These are phyloP conservation scores for Paraconiothyrium sp. DNA, from an alignment of 2,329 filamentous ascomycete species.

Conservation along the genomic window DNA sequence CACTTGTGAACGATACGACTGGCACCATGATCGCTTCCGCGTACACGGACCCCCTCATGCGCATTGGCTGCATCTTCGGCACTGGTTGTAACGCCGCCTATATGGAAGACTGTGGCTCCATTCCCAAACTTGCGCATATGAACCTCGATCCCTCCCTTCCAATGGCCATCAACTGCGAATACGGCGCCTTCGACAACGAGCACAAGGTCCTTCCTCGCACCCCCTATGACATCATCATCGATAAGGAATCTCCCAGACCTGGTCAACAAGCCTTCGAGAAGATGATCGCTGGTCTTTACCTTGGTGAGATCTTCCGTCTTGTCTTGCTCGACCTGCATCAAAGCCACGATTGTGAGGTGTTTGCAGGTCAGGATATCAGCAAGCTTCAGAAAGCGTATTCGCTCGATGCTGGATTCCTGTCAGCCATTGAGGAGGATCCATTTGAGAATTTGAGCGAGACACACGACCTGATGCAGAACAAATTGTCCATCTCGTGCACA, in stretches of 20 bases:
- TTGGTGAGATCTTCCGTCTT: conserved; percentile 93
- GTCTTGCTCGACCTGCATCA: conserved; percentile 87
- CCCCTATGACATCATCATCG: conserved; percentile 85
- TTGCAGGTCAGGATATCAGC: conserved; percentile 82
- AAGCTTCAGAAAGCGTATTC: conserved; percentile 86
- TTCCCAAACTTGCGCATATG: conserved; percentile 93
- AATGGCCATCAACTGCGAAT: conserved; percentile 98
- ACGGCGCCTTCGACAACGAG: conserved; percentile 96
- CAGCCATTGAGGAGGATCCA: conserved; percentile 92
- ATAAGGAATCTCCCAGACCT: conserved; percentile 89
- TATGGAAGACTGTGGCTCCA: conserved; percentile 90
- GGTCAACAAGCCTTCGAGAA: conserved; percentile 97
- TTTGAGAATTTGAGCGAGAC: conserved; percentile 96
- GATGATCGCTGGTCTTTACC: conserved; percentile 94
- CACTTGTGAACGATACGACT: conserved; percentile 97
- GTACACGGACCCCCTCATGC: conserved; percentile 94
- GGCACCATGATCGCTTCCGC: conserved; percentile 95
- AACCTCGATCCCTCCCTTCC: conserved; percentile 84
- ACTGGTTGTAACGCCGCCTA: conserved; percentile 98
- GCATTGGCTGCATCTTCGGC: conserved; percentile 97
- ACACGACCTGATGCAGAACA: conserved; percentile 79
- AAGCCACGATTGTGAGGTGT: conserved; percentile 69
- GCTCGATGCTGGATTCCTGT: conserved; percentile 92
- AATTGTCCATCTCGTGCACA: conserved; percentile 75
- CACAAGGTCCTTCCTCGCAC: conserved; percentile 88